These are phyloP conservation scores for Malassezia caprae DNA, from an alignment of 1,284 basidiomycete genomes.

Conservation along the genomic window DNA sequence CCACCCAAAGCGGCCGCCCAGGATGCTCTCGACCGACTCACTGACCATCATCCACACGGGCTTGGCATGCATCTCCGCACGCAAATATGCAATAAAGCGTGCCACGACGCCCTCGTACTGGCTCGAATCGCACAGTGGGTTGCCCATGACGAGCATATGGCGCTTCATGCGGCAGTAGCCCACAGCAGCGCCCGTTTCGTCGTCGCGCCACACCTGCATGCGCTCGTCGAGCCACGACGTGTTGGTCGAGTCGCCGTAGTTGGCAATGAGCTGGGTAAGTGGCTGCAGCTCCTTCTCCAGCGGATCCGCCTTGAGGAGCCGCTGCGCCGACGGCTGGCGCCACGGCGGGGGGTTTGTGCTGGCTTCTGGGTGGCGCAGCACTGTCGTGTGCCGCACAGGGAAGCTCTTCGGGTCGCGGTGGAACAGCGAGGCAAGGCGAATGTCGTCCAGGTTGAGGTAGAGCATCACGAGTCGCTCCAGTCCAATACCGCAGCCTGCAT, in stretches of 20 bases:
- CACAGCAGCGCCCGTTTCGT: conserved; percentile 52
- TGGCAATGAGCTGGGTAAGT: conserved; percentile 53
- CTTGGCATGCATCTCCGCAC: conserved; percentile 50
- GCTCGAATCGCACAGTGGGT: conserved; percentile 53
- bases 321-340: conserved; percentile 19
- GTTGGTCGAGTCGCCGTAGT: conserved; percentile 56
- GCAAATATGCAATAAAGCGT: conserved; percentile 50
- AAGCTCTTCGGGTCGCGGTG: conserved; percentile 43
- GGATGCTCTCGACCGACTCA: conserved; percentile 52
- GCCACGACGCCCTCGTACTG: conserved; percentile 52
- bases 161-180: conserved; percentile 51
- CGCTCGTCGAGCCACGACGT: conserved; percentile 56
- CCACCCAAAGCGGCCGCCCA: conserved; percentile 54
- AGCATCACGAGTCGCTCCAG: conserved; percentile 45
- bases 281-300: conserved; percentile 32
- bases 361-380: conserved; percentile 39
- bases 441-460: conserved; percentile 45
- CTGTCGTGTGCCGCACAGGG: conserved; percentile 21
- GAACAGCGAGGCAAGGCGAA: conserved; percentile 42
- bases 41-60: conserved; percentile 56
- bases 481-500: conserved; percentile 46
- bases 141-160: conserved; percentile 53
- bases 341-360: conserved; percentile 38
- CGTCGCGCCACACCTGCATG: conserved; percentile 55
- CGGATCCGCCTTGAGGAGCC: conserved; percentile 6